A percentile compares a stretch with the other conserved stretches of the same genome.
phyloP scores from a whole-genome alignment of 2,329 filamentous ascomycete genomes.

The Ambrosiella cleistominuta region DNA sequence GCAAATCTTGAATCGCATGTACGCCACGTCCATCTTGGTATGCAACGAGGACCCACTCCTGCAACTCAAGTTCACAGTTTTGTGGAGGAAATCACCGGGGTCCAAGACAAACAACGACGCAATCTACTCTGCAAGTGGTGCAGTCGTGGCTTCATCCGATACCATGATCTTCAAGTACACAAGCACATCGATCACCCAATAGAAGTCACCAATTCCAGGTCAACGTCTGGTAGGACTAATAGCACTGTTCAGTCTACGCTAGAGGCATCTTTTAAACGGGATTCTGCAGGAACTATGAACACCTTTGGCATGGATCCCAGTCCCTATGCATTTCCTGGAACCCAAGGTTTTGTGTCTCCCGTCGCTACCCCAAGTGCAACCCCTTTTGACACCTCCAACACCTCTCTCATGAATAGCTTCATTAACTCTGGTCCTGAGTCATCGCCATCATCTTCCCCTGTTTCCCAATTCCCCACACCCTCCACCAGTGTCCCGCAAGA shows the following conservation, averaged over 20 bases:
- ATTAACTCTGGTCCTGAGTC: background rate
- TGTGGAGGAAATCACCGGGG: slow-evolving; percentile 28
- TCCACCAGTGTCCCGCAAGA: no score
- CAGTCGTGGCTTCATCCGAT: slow-evolving; percentile 28
- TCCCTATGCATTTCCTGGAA: no score
- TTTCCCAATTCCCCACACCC: background rate
- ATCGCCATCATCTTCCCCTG: background rate
- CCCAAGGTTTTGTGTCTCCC: no score
- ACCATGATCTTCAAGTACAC: slow-evolving; percentile 33
- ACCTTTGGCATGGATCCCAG: no score
- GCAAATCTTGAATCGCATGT: slow-evolving; percentile 68
- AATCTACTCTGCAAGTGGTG: slow-evolving; percentile 30
- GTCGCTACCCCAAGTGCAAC: no score
- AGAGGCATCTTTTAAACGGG: no score
- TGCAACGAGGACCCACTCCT: slow-evolving; percentile 23
- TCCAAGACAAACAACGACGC: slow-evolving; percentile 23
- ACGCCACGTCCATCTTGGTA: slow-evolving; percentile 60
- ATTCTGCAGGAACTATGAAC: no score
- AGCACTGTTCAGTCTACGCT: background rate
- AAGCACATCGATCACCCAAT: slow-evolving; percentile 19
- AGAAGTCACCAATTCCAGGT: background rate
- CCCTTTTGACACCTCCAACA: no score
- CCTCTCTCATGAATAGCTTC: no score
- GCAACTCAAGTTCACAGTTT: slow-evolving; percentile 17
- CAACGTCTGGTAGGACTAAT: background rate